Conservation (phyloP, 805 yeast species). For the Sugiyamaella lignohabitans region DNA sequence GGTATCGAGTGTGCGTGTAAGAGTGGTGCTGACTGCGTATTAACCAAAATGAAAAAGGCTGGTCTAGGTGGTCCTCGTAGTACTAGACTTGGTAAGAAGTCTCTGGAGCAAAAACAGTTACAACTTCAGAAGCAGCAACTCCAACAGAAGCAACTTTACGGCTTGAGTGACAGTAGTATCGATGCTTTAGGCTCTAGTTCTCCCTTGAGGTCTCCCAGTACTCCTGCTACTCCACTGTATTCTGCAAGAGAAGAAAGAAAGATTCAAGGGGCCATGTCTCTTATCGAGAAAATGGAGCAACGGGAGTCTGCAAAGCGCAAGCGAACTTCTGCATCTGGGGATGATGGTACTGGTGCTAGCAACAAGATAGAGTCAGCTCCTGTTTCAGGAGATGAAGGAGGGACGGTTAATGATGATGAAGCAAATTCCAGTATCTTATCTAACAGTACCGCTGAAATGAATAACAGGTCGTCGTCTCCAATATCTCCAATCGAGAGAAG, state of each 20-base stretch:
- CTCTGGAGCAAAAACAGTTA: background rate
- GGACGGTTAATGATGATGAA: background rate
- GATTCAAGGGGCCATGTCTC: constrained; percentile 21
- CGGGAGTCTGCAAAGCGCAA: constrained; percentile 1
- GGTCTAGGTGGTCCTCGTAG: constrained; percentile 7
- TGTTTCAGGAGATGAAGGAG: background rate
- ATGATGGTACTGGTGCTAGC: background rate
- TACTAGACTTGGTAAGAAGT: constrained; percentile 8
- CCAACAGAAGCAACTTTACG: background rate
- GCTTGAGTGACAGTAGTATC: background rate
- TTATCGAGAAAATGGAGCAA: constrained; percentile 21
- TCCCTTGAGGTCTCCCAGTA: background rate
- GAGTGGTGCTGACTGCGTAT: constrained; percentile 21
- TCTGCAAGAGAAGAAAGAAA: constrained; percentile 28
- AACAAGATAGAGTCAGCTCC: no score
- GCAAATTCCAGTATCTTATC: background rate
- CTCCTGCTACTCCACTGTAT: constrained; percentile 10
- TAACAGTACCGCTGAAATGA: background rate
- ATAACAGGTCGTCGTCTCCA: background rate
- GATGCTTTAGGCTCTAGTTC: no score
- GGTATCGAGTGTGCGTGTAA: constrained; percentile 29
- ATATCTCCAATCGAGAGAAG: background rate
- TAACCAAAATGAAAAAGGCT: constrained; percentile 22
- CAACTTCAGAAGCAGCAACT: constrained; percentile 1
- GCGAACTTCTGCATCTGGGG: background rate